phyloP scores from a whole-genome alignment of 176 grass and related monocot genomes.

The Pharus latifolius region DNA sequence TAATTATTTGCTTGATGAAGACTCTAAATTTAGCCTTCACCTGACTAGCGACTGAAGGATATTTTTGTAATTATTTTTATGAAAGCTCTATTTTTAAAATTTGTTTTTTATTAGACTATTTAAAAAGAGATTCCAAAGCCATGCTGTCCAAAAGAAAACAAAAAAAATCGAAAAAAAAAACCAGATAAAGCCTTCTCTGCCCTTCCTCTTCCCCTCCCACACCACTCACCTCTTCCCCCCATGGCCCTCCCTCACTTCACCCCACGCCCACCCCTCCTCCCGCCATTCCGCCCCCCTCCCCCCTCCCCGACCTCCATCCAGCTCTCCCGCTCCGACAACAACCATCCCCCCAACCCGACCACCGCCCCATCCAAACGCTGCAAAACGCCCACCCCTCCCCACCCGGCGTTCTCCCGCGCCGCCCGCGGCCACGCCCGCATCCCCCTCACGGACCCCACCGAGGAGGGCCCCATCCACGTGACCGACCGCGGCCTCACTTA shows the following conservation, averaged over 20 bases:
- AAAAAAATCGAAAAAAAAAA: too few species aligned
- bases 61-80: too few species aligned
- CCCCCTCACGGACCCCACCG: constrained; percentile 13
- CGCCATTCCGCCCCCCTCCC: constrained; percentile 19
- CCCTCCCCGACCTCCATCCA: constrained; percentile 8
- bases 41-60: too few species aligned
- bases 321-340: constrained; percentile 3
- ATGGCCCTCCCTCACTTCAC: constrained; percentile 24
- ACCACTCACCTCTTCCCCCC: too few species aligned
- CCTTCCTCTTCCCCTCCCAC: too few species aligned
- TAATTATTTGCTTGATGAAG: too few species aligned
- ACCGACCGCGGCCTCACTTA: constrained; percentile 64
- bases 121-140: too few species aligned
- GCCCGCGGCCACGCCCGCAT: background rate
- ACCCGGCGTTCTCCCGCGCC: constrained; percentile 37
- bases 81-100: too few species aligned
- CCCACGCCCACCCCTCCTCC: background rate
- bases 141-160: too few species aligned
- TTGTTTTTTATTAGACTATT: too few species aligned
- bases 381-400: background rate
- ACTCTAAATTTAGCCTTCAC: too few species aligned
- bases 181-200: too few species aligned
- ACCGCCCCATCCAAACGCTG: constrained; percentile 20
- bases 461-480: constrained; percentile 43
- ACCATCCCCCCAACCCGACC: background rate